phyloP scores from a whole-genome alignment of 1,139 yeast genomes.

The Yueomyces sp. region DNA sequence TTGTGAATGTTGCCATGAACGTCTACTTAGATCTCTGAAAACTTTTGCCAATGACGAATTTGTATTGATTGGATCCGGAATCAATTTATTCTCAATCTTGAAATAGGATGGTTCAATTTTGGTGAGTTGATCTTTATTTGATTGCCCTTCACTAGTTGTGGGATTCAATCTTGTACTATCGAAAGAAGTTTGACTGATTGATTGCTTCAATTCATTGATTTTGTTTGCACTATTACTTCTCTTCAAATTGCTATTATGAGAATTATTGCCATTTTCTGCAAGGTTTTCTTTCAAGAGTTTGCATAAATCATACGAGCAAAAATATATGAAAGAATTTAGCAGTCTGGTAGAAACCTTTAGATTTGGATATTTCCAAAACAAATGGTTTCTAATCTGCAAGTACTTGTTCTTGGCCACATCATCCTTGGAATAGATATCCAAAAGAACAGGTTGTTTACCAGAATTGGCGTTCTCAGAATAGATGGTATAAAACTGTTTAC shows the following conservation, averaged over 20 bases:
- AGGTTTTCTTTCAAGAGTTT: constrained; percentile 25
- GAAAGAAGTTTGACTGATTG: background rate
- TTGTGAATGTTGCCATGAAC: constrained; percentile 75
- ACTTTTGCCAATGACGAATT: constrained; percentile 50
- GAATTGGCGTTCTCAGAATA: constrained; percentile 38
- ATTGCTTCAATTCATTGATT: constrained; percentile 1
- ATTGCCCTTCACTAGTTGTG: background rate
- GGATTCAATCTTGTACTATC: background rate
- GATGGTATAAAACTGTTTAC: constrained; percentile 42
- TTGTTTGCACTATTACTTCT: constrained; percentile 6
- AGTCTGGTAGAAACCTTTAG: constrained; percentile 64
- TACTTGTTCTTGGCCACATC: constrained; percentile 59
- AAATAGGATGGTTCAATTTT: constrained; percentile 18
- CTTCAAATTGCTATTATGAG: background rate
- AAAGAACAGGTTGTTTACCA: constrained; percentile 34
- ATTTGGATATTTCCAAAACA: constrained; percentile 82
- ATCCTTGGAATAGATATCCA: constrained; percentile 56
- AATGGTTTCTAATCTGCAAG: constrained; percentile 66
- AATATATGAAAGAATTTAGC: constrained; percentile 67
- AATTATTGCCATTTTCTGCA: background rate
- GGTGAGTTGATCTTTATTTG: background rate
- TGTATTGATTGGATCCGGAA: constrained; percentile 23
- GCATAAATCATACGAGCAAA: constrained; percentile 50
- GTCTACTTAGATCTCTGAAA: constrained; percentile 75
- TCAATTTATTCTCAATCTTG: constrained; percentile 18